These are phyloP conservation scores for Plasmodium yoelii DNA, from an alignment of 169 alveolate species.

Conservation along the genomic window DNA sequence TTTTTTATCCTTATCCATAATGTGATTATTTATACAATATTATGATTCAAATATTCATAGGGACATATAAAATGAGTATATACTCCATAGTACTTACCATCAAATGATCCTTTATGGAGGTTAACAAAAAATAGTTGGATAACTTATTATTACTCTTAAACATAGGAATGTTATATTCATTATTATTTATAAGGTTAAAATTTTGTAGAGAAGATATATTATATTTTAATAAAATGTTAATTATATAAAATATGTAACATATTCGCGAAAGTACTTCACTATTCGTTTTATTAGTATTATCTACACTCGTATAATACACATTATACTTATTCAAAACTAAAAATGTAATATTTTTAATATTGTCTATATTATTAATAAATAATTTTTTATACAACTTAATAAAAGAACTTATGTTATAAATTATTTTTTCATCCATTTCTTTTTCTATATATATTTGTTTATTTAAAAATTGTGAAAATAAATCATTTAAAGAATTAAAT, in stretches of 20 bases:
- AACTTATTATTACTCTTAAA: constrained; percentile 9
- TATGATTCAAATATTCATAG: background rate
- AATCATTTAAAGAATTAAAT: constrained; percentile 39
- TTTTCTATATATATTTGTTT: constrained; percentile 38
- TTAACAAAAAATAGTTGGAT: constrained; percentile 7
- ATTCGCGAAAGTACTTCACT: constrained; percentile 21
- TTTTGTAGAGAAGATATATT: background rate
- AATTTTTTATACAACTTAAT: constrained; percentile 38
- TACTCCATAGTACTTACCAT: constrained; percentile 11
- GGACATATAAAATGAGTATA: background rate
- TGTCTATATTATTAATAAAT: constrained; percentile 54
- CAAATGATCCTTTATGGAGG: constrained; percentile 14
- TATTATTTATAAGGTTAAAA: constrained; percentile 19
- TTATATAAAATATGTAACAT: constrained; percentile 36
- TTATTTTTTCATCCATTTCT: constrained; percentile 17
- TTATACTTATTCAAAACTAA: constrained; percentile 38
- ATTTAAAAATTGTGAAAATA: constrained; percentile 25
- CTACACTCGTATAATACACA: constrained; percentile 11
- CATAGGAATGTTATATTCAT: constrained; percentile 24
- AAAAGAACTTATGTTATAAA: constrained; percentile 17
- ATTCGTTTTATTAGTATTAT: background rate
- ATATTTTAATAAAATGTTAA: constrained; percentile 36
- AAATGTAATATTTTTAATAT: constrained; percentile 29
- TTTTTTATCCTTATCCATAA: too few relatives aligned
- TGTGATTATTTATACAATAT: too few relatives aligned